phyloP scores from a whole-genome alignment of 2,329 filamentous ascomycete genomes.

The Apiospora sp. region DNA sequence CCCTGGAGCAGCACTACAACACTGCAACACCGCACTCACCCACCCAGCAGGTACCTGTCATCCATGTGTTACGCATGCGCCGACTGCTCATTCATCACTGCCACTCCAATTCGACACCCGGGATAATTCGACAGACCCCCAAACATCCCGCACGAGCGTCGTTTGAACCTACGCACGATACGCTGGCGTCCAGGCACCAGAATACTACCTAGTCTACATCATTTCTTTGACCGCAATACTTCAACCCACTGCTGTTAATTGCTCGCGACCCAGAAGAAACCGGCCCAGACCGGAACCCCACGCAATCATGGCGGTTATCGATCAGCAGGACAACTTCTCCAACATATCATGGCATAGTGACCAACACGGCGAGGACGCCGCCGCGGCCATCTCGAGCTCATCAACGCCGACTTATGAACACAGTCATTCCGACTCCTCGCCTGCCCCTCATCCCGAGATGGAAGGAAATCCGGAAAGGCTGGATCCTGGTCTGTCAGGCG shows the following conservation, averaged over 20 bases:
- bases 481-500: conserved; percentile 69
- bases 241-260: neutral
- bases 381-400: conserved; percentile 35
- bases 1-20: neutral
- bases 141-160: neutral
- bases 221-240: neutral
- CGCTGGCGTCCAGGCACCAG: neutral
- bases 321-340: conserved; percentile 76
- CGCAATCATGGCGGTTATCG: conserved; percentile 54
- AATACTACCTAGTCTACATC: neutral
- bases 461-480: conserved; percentile 53
- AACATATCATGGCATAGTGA: conserved; percentile 81
- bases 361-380: conserved; percentile 53
- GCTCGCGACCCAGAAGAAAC: neutral
- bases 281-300: conserved; percentile 18
- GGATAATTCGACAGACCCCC: neutral
- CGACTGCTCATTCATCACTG: conserved; percentile 4
- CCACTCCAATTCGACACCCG: neutral
- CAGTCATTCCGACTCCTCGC: conserved; percentile 38
- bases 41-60: neutral
- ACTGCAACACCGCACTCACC: neutral
- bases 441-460: conserved; percentile 48
- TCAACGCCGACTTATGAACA: conserved; percentile 31
- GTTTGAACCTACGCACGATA: conserved; percentile 8
- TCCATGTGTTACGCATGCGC: conserved; percentile 18